Conservation (phyloP, 352 stramenopile genomes). For the Phytopythium sindhum region DNA sequence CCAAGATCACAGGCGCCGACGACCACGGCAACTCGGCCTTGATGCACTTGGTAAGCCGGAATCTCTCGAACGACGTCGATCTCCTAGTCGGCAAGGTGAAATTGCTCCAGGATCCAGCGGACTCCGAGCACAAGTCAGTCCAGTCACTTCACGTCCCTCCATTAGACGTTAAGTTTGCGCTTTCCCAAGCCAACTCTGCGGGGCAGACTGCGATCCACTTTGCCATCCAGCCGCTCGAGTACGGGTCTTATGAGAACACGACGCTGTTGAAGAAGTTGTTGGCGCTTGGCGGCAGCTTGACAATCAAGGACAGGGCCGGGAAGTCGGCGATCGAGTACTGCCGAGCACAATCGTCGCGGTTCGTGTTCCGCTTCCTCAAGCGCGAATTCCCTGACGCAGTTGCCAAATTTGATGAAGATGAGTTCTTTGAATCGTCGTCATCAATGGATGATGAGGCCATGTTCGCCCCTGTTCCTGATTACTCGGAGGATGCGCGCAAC, state of each 20-base stretch:
- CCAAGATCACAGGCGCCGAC: slow-evolving; percentile 44
- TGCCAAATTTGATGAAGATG: slow-evolving; percentile 17
- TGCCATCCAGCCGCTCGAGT: slow-evolving; percentile 51
- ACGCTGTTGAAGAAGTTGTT: slow-evolving; percentile 46
- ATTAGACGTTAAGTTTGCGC: slow-evolving; percentile 34
- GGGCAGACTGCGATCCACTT: slow-evolving; percentile 56
- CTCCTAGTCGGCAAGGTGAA: slow-evolving; percentile 45
- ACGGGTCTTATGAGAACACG: slow-evolving; percentile 68
- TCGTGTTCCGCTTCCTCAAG: slow-evolving; percentile 52
- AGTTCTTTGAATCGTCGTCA: slow-evolving; percentile 19
- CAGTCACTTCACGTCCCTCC: slow-evolving; percentile 44
- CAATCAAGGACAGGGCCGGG: slow-evolving; percentile 31
- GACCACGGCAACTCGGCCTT: slow-evolving; percentile 52
- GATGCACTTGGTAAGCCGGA: slow-evolving; percentile 57
- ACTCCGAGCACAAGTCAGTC: slow-evolving; percentile 21
- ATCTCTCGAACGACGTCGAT: slow-evolving; percentile 40
- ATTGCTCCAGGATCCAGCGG: slow-evolving; percentile 35
- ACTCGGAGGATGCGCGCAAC: slow-evolving; percentile 37
- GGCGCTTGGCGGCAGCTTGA: slow-evolving; percentile 31
- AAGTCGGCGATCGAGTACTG: slow-evolving; percentile 55
- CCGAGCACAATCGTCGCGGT: slow-evolving; percentile 41
- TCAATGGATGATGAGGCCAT: slow-evolving; percentile 14
- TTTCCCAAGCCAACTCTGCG: slow-evolving; percentile 34
- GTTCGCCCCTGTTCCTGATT: slow-evolving; percentile 34
- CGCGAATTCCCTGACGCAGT: slow-evolving; percentile 28